Percentiles rank a stretch among this genome's conserved stretches.
phyloP scores from a whole-genome alignment of 805 yeast species.

The Isabelozyma heimii region DNA sequence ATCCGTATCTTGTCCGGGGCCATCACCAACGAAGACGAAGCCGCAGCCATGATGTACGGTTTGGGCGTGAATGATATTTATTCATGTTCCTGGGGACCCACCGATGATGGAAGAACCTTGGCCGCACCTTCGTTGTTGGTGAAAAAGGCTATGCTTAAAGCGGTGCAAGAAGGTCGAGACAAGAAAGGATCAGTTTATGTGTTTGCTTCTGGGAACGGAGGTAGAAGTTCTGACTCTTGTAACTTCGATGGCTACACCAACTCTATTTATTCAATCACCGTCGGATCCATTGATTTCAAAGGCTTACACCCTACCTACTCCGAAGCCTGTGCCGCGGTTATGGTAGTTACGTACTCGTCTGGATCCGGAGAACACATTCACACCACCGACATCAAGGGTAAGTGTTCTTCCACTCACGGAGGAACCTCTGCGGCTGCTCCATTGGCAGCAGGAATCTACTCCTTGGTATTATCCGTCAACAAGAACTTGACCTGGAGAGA shows the following conservation, averaged over 20 bases:
- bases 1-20: constrained; percentile 81
- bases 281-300: constrained; percentile 85
- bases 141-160: constrained; percentile 78
- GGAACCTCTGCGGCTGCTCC: constrained; percentile 99
- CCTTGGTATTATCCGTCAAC: constrained; percentile 77
- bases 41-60: constrained; percentile 78
- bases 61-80: constrained; percentile 86
- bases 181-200: constrained; percentile 86
- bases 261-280: constrained; percentile 90
- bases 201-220: constrained; percentile 97
- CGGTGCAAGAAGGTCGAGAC: constrained; percentile 76
- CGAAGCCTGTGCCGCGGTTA: constrained; percentile 91
- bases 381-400: constrained; percentile 72
- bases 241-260: constrained; percentile 97
- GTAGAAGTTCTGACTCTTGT: constrained; percentile 77
- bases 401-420: constrained; percentile 77
- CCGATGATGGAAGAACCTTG: constrained; percentile 85
- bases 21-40: constrained; percentile 85
- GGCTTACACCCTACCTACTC: constrained; percentile 88
- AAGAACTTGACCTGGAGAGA: constrained; percentile 95
- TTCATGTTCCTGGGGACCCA: constrained; percentile 98
- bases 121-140: constrained; percentile 82
- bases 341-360: constrained; percentile 90
- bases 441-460: constrained; percentile 91
- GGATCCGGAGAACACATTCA: constrained; percentile 88